Evolutionary conservation across 768 basidiomycete species (phyloP), one percentile per base, ranked within the genome.

Genomic region (Cytidiella melzeri): DNA sequence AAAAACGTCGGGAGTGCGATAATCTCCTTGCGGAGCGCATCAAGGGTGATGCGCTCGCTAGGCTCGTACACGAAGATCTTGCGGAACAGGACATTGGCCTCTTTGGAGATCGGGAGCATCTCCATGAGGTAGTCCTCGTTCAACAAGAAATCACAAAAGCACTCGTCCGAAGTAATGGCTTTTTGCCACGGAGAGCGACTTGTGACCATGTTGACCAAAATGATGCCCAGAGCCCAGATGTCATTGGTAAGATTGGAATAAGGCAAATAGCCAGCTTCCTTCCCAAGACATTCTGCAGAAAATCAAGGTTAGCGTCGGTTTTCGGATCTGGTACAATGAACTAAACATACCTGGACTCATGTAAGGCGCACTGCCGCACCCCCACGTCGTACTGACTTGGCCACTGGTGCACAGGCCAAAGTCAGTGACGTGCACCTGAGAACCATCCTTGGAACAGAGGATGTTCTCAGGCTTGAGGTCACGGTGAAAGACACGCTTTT

Each of bases 391-490:
- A 28, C 57, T 51, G 18, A 53, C 41, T 12, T 43, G 45, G 24
- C 49, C 50, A 45, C 53, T 53, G 23, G 61, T 59, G 25, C 61
- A 52, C 43, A 63, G 55, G 21, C 63, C 63, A 58, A 74, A 77
- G 64, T 80, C 78, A 23, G 74, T 69, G 27, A 80, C 56, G 43
- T 68, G 66, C 51, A 76, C 65, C 55, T 62, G 53, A 46, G 59
- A 57, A 18, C 72, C 73, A 48, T 74, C 50, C 71, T 60, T 36
- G 67, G 59, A 65, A 52, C 67, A 69, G 36, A 99, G 81, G 18
- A 98, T 84, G 61, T 99, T 99, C 67, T 99, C 96, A 25, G 96
- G 96, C 69, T 99, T 99, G 86, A 99, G 92, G 66, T 99, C 96
- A 36, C 96, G 88, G 68, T 98, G 96, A 69, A 94, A 98, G 68